These are phyloP conservation scores for Globisporangium canariense DNA, from an alignment of 352 stramenopile species.

Conservation along the genomic window DNA sequence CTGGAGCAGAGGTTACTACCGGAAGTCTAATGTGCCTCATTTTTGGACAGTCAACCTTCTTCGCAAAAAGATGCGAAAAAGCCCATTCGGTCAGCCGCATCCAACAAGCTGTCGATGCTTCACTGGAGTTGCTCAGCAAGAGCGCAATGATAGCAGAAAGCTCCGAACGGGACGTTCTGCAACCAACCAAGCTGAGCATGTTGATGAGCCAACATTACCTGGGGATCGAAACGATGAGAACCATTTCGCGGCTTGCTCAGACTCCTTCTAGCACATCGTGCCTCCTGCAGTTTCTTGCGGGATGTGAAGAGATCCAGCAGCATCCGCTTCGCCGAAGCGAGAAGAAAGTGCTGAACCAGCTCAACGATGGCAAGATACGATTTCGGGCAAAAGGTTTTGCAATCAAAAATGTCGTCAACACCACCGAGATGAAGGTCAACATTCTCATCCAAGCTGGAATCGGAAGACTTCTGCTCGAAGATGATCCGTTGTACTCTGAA, in stretches of 20 bases:
- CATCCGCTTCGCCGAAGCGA: conserved; percentile 28
- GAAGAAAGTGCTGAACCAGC: conserved; percentile 24
- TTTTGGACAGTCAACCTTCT: conserved; percentile 12
- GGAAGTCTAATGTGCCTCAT: background rate
- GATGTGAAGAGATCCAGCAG: conserved; percentile 25
- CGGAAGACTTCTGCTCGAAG: conserved; percentile 7
- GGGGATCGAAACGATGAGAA: conserved; percentile 54
- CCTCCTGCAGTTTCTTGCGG: conserved; percentile 24
- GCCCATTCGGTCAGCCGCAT: background rate
- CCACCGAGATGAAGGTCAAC: conserved; percentile 28
- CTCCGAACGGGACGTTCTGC: conserved; percentile 23
- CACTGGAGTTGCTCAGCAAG: conserved; percentile 32
- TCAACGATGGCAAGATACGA: conserved; percentile 21
- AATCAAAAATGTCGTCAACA: conserved; percentile 14
- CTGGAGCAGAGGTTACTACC: background rate
- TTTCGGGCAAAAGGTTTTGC: conserved; percentile 11
- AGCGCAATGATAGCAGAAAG: conserved; percentile 24
- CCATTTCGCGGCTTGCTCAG: conserved; percentile 28
- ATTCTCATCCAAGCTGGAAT: conserved; percentile 37
- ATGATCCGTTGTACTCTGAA: conserved; percentile 22
- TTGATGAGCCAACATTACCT: conserved; percentile 77
- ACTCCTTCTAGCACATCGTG: conserved; percentile 10
- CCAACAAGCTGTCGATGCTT: conserved; percentile 20
- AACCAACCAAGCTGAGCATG: conserved; percentile 28
- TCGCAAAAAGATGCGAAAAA: conserved; percentile 3